Evolutionary conservation across 768 basidiomycete species (phyloP).

Genomic region (Mycena leptocephala): DNA sequence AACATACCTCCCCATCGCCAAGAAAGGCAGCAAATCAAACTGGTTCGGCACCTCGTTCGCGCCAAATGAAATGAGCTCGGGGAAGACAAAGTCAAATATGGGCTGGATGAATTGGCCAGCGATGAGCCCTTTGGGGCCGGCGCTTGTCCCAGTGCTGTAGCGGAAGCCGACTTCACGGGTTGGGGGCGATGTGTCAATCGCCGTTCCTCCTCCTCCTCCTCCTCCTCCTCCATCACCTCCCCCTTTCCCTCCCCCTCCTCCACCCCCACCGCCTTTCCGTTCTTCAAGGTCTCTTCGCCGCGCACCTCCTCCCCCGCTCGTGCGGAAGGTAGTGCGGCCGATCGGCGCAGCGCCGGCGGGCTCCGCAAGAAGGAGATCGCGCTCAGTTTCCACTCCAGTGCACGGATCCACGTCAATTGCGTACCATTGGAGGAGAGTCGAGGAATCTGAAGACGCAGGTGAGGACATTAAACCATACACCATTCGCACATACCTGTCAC

Average conservation of each 20-base stretch:
- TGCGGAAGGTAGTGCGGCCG: slow-evolving; percentile 12
- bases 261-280: too few species aligned
- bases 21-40: slow-evolving; percentile 31
- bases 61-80: slow-evolving; percentile 37
- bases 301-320: background rate
- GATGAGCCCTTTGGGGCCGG: slow-evolving; percentile 36
- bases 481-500: background rate
- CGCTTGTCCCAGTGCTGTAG: slow-evolving; percentile 13
- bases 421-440: slow-evolving; percentile 30
- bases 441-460: background rate
- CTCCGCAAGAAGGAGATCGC: slow-evolving; percentile 26
- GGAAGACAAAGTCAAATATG: slow-evolving; percentile 32
- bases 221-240: background rate
- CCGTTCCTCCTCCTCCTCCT: background rate
- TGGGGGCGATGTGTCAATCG: slow-evolving; percentile 12
- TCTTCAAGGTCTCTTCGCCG: too few species aligned
- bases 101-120: slow-evolving; percentile 13
- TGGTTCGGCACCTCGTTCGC: slow-evolving; percentile 30
- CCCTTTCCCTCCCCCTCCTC: too few species aligned
- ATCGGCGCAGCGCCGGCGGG: background rate
- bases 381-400: slow-evolving; percentile 16
- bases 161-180: slow-evolving; percentile 39
- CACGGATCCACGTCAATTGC: slow-evolving; percentile 38
- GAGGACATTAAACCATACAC: too few species aligned
- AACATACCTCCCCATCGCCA: slow-evolving; percentile 20